Evolutionary conservation across 371 early-diverging fungal species (phyloP).

Genomic region (Conidiobolus incongruus): DNA sequence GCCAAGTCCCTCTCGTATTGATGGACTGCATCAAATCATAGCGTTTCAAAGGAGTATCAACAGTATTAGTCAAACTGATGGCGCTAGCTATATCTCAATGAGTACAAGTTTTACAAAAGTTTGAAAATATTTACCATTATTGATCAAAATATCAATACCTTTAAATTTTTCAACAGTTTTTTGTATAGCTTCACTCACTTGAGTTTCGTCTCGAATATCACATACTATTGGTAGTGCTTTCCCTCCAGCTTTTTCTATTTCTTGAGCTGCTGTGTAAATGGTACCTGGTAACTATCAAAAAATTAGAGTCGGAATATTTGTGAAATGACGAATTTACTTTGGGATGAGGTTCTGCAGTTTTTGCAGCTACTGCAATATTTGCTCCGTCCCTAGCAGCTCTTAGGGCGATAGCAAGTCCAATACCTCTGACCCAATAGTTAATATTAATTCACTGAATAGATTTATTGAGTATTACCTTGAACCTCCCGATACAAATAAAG

Average conservation of each 20-base stretch:
- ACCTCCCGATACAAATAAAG: slow-evolving; percentile 1
- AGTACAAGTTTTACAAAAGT: neutral
- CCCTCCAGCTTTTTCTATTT: slow-evolving; percentile 46
- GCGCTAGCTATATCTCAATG: slow-evolving; percentile 48
- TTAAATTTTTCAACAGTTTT: slow-evolving; percentile 38
- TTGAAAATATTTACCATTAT: slow-evolving; percentile 19
- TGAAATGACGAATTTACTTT: slow-evolving; percentile 26
- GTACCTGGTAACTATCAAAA: slow-evolving; percentile 4
- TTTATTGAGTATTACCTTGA: slow-evolving; percentile 1
- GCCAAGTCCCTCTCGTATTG: no score
- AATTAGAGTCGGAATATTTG: neutral
- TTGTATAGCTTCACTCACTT: slow-evolving; percentile 35
- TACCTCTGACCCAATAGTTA: slow-evolving; percentile 38
- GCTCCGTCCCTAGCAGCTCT: slow-evolving; percentile 44
- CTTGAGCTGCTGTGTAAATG: slow-evolving; percentile 37
- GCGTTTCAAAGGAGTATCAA: slow-evolving; percentile 30
- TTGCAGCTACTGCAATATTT: slow-evolving; percentile 52
- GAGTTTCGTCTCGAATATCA: slow-evolving; percentile 56
- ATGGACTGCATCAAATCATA: slow-evolving; percentile 58
- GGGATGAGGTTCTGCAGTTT: slow-evolving; percentile 49
- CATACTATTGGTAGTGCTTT: slow-evolving; percentile 49
- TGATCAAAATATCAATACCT: slow-evolving; percentile 56
- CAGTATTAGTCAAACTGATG: slow-evolving; percentile 37
- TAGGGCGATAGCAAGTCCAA: slow-evolving; percentile 51
- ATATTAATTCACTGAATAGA: neutral